Percentiles rank a stretch among this genome's conserved stretches.
Evolutionary conservation across 805 yeast species (phyloP).

Genomic region (Barnettozyma populi): DNA sequence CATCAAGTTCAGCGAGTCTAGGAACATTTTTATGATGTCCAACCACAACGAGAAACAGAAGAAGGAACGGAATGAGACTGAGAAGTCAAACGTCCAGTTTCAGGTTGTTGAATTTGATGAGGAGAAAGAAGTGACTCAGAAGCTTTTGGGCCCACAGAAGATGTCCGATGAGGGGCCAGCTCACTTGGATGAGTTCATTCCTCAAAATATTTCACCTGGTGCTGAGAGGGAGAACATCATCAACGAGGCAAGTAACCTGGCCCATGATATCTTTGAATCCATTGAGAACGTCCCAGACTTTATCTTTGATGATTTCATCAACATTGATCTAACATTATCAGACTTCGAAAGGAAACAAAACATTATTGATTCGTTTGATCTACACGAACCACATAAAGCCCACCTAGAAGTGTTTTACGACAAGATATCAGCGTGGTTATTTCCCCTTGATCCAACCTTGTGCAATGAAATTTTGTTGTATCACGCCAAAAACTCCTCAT

Average conservation of each 20-base stretch:
- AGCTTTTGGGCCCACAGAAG: neutral
- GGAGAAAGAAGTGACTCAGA: neutral
- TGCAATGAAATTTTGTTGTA: slow-evolving; percentile 44
- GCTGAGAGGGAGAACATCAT: slow-evolving; percentile 16
- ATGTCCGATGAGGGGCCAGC: neutral
- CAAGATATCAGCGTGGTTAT: slow-evolving; percentile 18
- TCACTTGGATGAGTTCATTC: neutral
- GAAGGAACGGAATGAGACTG: neutral
- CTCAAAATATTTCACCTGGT: slow-evolving; percentile 11
- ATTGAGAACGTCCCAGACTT: slow-evolving; percentile 11
- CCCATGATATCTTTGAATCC: slow-evolving; percentile 21
- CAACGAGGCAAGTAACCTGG: slow-evolving; percentile 20
- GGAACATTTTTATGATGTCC: slow-evolving; percentile 9
- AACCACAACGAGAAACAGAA: neutral
- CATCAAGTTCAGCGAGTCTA: slow-evolving; percentile 18
- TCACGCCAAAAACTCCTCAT: slow-evolving; percentile 44
- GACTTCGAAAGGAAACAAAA: slow-evolving; percentile 19
- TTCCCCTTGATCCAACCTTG: slow-evolving; percentile 35
- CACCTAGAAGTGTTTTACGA: slow-evolving; percentile 22
- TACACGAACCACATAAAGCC: slow-evolving; percentile 20
- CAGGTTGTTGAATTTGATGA: neutral
- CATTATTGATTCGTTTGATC: slow-evolving; percentile 17
- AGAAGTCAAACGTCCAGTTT: neutral
- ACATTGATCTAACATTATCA: slow-evolving; percentile 13
- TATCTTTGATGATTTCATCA: slow-evolving; percentile 15